Evolutionary conservation across 2,329 filamentous ascomycete species (phyloP), one percentile per base, ranked within the genome.

Genomic region (Cladophialophora psammophila): DNA sequence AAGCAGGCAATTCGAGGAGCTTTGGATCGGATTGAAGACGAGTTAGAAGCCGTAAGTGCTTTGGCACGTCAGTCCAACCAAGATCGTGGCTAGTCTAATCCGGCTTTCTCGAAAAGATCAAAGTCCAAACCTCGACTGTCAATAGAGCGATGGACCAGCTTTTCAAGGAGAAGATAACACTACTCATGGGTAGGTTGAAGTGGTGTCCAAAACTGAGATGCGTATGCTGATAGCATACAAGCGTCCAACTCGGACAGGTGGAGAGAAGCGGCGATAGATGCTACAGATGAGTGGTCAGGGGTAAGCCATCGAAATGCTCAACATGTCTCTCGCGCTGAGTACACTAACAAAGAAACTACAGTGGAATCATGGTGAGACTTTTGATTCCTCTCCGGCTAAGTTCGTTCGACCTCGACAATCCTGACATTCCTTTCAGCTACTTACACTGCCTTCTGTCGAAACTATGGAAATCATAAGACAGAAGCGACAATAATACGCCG

Each of bases 1-100:
- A 64, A 64, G 42, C 60, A 62, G 32, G 50, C 60, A 36, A 45
- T 62, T 42, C 60, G 60, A 53, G 38, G 32, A 20, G 45, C 48
- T 20, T 26, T 62, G 12, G 35, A 55, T 54, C 9, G n/a, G 45
- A 62, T 62, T n/a, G 60, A 62, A 18, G 18, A 31, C 3, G 50
- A 35, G 10, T 55, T 62, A 35, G 48, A 62, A 15, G 34, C 35
- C 48, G 60, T 62, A 52, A 62, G 60, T 62, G 38, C 36, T 38
- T 9, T 54, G 59, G n/a, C 4, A 38, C 26, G 15, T 26, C 18
- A 15, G 15, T 38, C 18, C 31, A 5, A 54, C 9, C 45, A 31
- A 31, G 56, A 26, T 26, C 31, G 18, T 36, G 40, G 34, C 20
- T 62, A 18, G 40, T 55, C 50, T 62, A 34, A 62, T 62, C 42